Conservation (phyloP, 495 filamentous ascomycete genomes). For the Daldinia vernicosa region DNA sequence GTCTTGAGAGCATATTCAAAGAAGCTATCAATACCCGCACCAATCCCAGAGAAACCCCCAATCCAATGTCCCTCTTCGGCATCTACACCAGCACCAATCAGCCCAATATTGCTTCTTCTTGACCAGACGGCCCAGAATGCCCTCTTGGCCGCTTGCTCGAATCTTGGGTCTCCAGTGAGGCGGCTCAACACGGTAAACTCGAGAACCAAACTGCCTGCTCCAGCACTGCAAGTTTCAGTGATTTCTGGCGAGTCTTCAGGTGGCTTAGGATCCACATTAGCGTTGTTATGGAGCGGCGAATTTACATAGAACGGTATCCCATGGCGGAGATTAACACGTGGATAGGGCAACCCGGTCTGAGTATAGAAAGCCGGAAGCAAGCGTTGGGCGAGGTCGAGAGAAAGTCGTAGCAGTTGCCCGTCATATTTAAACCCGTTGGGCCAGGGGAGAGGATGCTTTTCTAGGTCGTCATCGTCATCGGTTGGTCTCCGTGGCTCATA, state of each 20-base stretch:
- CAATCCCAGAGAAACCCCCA: constrained; percentile 85
- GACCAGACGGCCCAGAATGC: constrained; percentile 97
- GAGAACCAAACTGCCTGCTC: constrained; percentile 90
- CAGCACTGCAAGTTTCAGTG: constrained; percentile 95
- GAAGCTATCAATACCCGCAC: constrained; percentile 96
- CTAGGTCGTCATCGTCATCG: constrained; percentile 45
- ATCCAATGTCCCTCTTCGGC: constrained; percentile 92
- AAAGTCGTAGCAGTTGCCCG: constrained; percentile 86
- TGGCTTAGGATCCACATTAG: constrained; percentile 36
- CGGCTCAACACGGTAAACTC: constrained; percentile 92
- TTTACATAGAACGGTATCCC: constrained; percentile 91
- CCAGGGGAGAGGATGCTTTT: constrained; percentile 72
- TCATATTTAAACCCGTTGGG: constrained; percentile 82
- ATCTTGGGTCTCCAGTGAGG: constrained; percentile 84
- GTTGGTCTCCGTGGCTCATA: constrained; percentile 64
- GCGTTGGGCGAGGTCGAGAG: constrained; percentile 81
- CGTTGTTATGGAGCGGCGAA: constrained; percentile 69
- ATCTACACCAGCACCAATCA: constrained; percentile 94
- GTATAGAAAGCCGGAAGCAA: constrained; percentile 90
- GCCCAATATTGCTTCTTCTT: constrained; percentile 80
- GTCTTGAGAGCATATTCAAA: constrained; percentile 98
- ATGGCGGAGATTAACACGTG: constrained; percentile 89
- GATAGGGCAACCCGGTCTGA: constrained; percentile 90
- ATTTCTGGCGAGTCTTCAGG: constrained; percentile 68
- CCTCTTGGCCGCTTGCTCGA: constrained; percentile 86